Base-by-base conservation (phyloP, 1,139 yeast genomes). In the Pichia sp. region DNA sequence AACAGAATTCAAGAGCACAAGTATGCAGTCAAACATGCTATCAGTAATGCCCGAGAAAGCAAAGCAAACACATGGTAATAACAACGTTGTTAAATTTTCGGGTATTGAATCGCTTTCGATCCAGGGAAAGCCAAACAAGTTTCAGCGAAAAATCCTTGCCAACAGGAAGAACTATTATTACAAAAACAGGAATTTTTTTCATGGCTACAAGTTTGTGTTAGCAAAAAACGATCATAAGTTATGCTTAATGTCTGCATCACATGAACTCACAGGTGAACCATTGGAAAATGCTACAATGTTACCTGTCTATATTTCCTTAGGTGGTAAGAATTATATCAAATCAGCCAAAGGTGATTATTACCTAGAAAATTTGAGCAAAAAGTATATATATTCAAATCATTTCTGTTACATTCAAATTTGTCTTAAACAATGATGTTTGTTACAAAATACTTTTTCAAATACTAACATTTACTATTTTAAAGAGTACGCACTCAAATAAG, bases 161-260 rank as follows among this genome's bases (percentile, higher is more conserved):
- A 67, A 72, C 55, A 64, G 70, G 54, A 57, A 59, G 5, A 66
- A 67, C 53, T 72, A 71, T 40, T 75, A 71, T 41, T 64, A 64
- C 52, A 71, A 73, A 57, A 81, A 79, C 59, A 64, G 81, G 48
- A 61, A 75, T 1, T 57, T 57, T 23, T 65, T 77, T 8, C 71
- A 69, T 34, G 73, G 72, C 4, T 69, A 61, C 40, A 63, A 64
- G 45, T 67, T 63, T 57, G 66, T 65, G 0, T 38, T 61, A 45
- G 61, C 56, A 41, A 62, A 57, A 56, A 61, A 54, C 49, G 62
- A 60, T 8, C 56, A 59, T 2, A 58, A 59, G 45, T 53, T 69
- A 38, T 61, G 62, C 1, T 55, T 67, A 2, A 61, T 67, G 1
- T 64, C 70, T 5, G 52, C 63, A 7, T 49, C 57, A 16, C 57